phyloP scores from a whole-genome alignment of 2,329 filamentous ascomycete species.

The Claviceps sorghi region DNA sequence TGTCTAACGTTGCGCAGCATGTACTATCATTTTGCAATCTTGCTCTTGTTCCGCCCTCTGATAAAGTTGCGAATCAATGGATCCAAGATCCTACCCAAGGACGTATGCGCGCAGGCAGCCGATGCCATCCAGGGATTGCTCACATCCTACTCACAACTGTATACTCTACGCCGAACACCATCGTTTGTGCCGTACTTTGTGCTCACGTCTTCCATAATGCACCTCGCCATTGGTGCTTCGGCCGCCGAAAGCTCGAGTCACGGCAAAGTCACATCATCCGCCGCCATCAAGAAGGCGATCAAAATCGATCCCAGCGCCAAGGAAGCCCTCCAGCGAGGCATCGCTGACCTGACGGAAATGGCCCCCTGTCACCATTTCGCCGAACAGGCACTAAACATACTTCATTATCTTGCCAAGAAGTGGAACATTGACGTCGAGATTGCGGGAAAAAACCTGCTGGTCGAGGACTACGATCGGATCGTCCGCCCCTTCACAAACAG shows the following conservation, averaged over 20 bases:
- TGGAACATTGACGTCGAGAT: conserved; percentile 43
- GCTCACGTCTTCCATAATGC: conserved; percentile 46
- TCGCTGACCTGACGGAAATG: conserved; percentile 46
- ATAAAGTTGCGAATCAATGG: conserved; percentile 50
- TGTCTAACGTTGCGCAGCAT: conserved; percentile 29
- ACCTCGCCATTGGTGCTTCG: conserved; percentile 37
- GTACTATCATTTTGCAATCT: conserved; percentile 56
- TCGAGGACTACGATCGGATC: conserved; percentile 24
- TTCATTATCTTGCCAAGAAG: conserved; percentile 41
- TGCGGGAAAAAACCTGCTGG: conserved; percentile 13
- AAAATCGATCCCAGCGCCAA: conserved; percentile 25
- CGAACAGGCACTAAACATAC: conserved; percentile 44
- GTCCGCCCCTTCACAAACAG: conserved; percentile 35
- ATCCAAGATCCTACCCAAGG: conserved; percentile 47
- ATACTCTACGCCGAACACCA: conserved; percentile 42
- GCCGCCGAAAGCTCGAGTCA: conserved; percentile 7
- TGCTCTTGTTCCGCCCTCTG: conserved; percentile 60
- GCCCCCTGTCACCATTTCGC: conserved; percentile 45
- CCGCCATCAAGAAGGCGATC: conserved; percentile 18
- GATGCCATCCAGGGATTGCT: conserved; percentile 43
- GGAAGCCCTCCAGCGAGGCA: conserved; percentile 36
- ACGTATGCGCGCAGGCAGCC: conserved; percentile 49
- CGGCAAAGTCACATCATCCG: conserved; percentile 6
- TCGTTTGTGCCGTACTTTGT: conserved; percentile 49
- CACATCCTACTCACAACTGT: conserved; percentile 42